These are phyloP conservation scores for Byssothecium circinans DNA, from an alignment of 2,329 filamentous ascomycete species.

Conservation along the genomic window DNA sequence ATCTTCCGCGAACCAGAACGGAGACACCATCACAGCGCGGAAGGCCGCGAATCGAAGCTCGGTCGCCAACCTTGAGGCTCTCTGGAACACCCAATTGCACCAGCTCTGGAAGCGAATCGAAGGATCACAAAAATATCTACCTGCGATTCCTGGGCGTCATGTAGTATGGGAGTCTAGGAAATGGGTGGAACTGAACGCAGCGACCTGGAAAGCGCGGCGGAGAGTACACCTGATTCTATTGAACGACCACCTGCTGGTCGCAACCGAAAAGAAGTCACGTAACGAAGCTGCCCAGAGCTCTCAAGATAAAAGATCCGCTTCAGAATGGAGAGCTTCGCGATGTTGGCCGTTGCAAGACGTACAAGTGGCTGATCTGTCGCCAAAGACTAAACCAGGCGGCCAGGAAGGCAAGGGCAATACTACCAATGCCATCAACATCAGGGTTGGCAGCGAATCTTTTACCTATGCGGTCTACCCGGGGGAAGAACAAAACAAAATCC, in stretches of 20 bases:
- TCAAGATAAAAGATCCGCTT: constrained; percentile 44
- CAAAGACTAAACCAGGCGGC: constrained; percentile 29
- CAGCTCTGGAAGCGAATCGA: constrained; percentile 96
- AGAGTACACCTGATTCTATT: constrained; percentile 89
- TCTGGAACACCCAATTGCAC: constrained; percentile 70
- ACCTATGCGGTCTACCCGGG: constrained; percentile 89
- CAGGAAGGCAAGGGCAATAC: constrained; percentile 61
- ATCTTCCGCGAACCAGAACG: constrained; percentile 42
- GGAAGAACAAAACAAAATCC: constrained; percentile 75
- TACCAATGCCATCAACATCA: constrained; percentile 85
- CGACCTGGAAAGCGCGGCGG: constrained; percentile 90
- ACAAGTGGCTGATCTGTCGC: constrained; percentile 83
- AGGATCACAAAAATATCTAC: constrained; percentile 94
- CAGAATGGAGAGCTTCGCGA: constrained; percentile 84
- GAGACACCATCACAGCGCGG: constrained; percentile 47
- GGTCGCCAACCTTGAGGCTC: constrained; percentile 71
- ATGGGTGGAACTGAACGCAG: constrained; percentile 96
- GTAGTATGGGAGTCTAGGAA: constrained; percentile 89
- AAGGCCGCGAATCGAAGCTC: constrained; percentile 82
- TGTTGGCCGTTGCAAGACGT: constrained; percentile 95
- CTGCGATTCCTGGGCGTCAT: constrained; percentile 86
- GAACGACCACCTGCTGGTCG: constrained; percentile 91
- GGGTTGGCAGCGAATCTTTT: constrained; percentile 86
- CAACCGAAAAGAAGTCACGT: constrained; percentile 91
- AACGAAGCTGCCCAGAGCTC: constrained; percentile 62